Evolutionary conservation across 148 eudicot genomes (phyloP).

Genomic region (Chenopodium berlandieri): DNA sequence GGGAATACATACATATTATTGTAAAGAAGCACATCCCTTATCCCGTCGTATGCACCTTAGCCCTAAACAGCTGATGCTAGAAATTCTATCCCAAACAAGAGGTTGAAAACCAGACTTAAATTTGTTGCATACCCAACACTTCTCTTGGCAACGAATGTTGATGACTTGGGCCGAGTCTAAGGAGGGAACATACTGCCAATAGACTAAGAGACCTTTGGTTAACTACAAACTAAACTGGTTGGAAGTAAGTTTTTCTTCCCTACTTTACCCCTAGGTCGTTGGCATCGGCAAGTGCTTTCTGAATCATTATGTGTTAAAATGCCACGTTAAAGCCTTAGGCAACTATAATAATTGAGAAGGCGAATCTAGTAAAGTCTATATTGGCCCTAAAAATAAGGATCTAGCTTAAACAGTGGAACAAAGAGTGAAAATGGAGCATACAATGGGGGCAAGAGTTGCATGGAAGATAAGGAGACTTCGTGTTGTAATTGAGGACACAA

Average conservation of each 20-base stretch:
- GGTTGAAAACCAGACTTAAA: background rate
- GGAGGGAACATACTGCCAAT: background rate
- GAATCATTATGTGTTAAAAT: background rate
- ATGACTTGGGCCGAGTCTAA: background rate
- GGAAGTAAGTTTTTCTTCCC: no score
- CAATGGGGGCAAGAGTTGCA: constrained; percentile 20
- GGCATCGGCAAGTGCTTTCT: background rate
- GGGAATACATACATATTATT: no score
- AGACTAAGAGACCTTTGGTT: background rate
- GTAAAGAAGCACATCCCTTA: no score
- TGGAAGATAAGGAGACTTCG: constrained; percentile 38
- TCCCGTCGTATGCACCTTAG: background rate
- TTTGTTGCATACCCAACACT: background rate
- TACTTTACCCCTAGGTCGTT: background rate
- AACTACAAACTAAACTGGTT: background rate
- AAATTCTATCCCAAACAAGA: background rate
- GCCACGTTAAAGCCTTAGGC: background rate
- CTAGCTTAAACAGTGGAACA: constrained; percentile 19
- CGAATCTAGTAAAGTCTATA: constrained; percentile 2
- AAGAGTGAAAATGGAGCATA: constrained; percentile 13
- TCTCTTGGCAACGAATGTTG: background rate
- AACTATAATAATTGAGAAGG: background rate
- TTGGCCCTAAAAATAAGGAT: constrained; percentile 11
- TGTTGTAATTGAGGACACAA: constrained; percentile 52
- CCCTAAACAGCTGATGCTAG: background rate